Evolutionary conservation across 441 rosid genomes (phyloP).

Genomic region (Gossypium laxum): DNA sequence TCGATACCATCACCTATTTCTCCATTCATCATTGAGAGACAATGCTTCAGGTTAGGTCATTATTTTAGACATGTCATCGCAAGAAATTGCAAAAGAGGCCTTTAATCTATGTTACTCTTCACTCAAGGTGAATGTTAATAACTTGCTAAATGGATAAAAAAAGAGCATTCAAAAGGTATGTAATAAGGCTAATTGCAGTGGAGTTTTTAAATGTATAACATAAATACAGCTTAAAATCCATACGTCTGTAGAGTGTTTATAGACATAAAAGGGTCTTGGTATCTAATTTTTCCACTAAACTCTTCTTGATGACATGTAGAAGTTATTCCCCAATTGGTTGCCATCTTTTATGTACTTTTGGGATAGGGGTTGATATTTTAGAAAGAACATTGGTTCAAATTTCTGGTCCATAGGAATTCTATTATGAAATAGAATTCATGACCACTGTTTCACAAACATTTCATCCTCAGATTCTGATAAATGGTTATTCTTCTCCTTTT

Average conservation of each 20-base stretch:
- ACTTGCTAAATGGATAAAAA: conserved; percentile 4
- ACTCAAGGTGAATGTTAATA: neutral
- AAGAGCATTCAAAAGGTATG: neutral
- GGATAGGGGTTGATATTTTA: neutral
- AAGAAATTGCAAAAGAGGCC: neutral
- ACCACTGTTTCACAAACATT: neutral
- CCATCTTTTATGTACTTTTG: neutral
- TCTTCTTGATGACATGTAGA: neutral
- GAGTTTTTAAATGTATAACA: neutral
- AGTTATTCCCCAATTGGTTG: neutral
- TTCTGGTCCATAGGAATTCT: neutral
- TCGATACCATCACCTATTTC: conserved; percentile 76
- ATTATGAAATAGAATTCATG: neutral
- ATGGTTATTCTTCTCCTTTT: neutral
- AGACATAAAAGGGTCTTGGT: neutral
- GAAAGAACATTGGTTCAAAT: neutral
- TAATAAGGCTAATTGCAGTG: neutral
- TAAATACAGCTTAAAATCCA: neutral
- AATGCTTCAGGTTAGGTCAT: conserved; percentile 65
- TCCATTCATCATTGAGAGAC: conserved; percentile 66
- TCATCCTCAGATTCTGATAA: neutral
- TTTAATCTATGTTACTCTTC: neutral
- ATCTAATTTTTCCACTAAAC: neutral
- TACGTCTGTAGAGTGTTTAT: neutral
- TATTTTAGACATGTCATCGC: neutral